Evolutionary conservation across 2,329 filamentous ascomycete species (phyloP), one percentile per base, ranked within the genome.

Genomic region (Cryoendolithus antarcticus): DNA sequence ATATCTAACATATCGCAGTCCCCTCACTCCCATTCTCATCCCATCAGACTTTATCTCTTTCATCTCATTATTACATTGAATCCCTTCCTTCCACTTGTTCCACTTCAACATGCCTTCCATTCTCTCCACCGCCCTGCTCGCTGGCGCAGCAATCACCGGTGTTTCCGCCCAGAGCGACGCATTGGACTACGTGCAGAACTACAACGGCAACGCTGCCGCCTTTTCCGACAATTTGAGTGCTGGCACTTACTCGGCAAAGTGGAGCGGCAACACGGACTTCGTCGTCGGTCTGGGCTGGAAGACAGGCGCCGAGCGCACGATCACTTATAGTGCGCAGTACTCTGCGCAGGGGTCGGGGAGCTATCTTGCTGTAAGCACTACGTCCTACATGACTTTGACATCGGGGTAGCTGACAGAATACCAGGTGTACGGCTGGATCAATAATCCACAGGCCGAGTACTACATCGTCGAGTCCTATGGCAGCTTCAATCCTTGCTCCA

Each of bases 381-480:
- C 5, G 24, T 27, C 6, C 24, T 27, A 6, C 7, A 27, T 27
- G 5, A 27, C 24, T 27, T 6, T 27, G 6, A 27, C 7, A 8
- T 6, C 24, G 24, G 7, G 24, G 24, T 27, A 8, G 24, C 24
- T 27, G 24, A 27, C 24, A 8, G 15, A 19, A 19, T 19, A 19
- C 15, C 24, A 27, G 24, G 24, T 27, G 5, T 75, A 75, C 49
- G 71, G 72, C 32, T 76, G 72, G 70, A 70, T 66, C 1, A 59
- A 54, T 15, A 64, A 62, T 50, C 69, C 69, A 1, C 34, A 41
- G 10, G 39, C 39, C 9, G 71, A 74, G 49, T 74, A 74, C 59
- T 75, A 75, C 59, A 66, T 75, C 40, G 63, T 74, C 44, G 72
- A 75, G 44, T 55, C 62, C 7, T 69, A 65, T 51, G 69, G 67